Percentiles rank a stretch among this genome's conserved stretches.
phyloP scores from a whole-genome alignment of 345 rosid species.

The Pistacia integerrima region DNA sequence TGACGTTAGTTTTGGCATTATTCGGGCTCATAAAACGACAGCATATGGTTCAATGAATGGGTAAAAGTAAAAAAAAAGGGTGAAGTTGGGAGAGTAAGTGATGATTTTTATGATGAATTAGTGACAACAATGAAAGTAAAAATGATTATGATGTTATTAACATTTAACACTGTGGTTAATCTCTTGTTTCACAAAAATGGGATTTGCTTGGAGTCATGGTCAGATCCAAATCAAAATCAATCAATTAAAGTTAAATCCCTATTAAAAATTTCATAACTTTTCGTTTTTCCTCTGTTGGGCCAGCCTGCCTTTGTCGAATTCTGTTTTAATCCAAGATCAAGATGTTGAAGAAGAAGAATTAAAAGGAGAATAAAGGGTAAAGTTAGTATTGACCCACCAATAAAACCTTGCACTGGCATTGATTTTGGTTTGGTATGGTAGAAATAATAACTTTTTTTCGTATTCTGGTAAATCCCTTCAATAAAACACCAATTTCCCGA shows the following conservation, averaged over 20 bases:
- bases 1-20: background rate
- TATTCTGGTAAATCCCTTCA: background rate
- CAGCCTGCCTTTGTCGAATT: slow-evolving; percentile 1
- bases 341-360: too few species aligned
- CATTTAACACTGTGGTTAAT: slow-evolving; percentile 3
- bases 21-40: background rate
- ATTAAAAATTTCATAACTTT: background rate
- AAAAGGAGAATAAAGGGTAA: background rate
- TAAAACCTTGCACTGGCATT: too few species aligned
- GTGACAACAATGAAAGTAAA: slow-evolving; percentile 11
- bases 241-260: background rate
- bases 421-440: too few species aligned
- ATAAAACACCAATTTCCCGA: background rate
- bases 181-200: background rate
- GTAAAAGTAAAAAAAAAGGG: background rate
- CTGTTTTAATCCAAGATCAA: too few species aligned
- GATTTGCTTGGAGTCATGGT: slow-evolving; percentile 6
- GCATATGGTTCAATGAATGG: slow-evolving; percentile 3
- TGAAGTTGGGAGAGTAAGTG: background rate
- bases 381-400: background rate
- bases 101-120: background rate
- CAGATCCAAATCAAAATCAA: background rate
- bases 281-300: background rate
- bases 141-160: slow-evolving; percentile 23
- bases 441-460: background rate